Base-by-base conservation (phyloP, 331 rosid species). In the Dryas integrifolia region DNA sequence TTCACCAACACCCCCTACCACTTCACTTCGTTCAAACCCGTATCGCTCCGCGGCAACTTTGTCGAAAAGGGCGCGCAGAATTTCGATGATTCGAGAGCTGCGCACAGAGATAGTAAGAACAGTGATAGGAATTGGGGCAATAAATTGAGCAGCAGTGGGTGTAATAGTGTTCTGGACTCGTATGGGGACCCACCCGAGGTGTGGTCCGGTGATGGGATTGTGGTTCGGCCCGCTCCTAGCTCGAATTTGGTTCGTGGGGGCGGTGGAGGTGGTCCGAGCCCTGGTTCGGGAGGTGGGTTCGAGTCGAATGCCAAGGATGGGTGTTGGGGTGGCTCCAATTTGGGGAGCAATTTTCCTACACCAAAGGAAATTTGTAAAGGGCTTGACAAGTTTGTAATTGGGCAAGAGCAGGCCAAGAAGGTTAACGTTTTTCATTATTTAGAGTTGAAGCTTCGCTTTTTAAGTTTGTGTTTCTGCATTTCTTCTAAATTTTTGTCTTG, bases 391-490 rank as follows among this genome's bases (percentile, higher is more conserved):
- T 91, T 85, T 70, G 98, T 94, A 13, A 94, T 94, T 88, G 98
- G 98, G 69, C 98, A 94, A 70, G 92, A 88, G 76, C 86, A 82
- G 79, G 97, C 98, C 38, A 94, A 94, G 69, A 94, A 94, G 96
- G 98, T 94, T 44, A 51, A 43, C 6, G 5, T 46, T 71, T 46
- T 12, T 30, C 35, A 30, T 30, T 30, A 30, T 30, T 30, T 30
- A 30, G 35, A 30, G 35, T 30, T 30, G 35, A 30, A 30, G 35
- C 14, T 5, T 38, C 12, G 43, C 4, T 12, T 15, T 69, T 69
- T 6, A n/a, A 6, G 53, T 56, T 58, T 16, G 4, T 66, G 69
- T 9, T 43, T 66, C 18, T 69, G 46, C 21, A 9, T 44, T 61
- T 61, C 58, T 72, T 59, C 7, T 68, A 39, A 73, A 8, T 14